Percentiles rank a stretch among this genome's conserved stretches.
phyloP scores from a whole-genome alignment of 1,139 yeast genomes.

The Maudiozyma humilis region DNA sequence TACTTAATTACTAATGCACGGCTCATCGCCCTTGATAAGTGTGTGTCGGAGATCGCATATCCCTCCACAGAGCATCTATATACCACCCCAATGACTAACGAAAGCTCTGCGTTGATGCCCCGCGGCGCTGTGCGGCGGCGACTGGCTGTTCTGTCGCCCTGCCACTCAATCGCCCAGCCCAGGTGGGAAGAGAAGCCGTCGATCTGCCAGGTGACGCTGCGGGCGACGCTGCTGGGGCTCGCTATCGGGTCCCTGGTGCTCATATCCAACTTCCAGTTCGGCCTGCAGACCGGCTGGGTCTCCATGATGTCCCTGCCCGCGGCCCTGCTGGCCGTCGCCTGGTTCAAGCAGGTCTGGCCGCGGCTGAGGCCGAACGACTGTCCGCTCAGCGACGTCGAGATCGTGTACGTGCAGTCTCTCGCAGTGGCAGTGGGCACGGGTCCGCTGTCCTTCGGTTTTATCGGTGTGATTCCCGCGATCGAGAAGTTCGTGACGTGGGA shows the following conservation, averaged over 20 bases:
- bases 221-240: constrained; percentile 69
- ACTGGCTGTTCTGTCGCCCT: not conserved
- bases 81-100: no score
- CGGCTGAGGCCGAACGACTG: constrained; percentile 20
- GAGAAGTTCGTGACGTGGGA: constrained; percentile 74
- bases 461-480: constrained; percentile 94
- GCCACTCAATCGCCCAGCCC: no score
- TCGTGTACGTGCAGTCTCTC: constrained; percentile 82
- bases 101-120: no score
- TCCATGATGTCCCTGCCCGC: constrained; percentile 99
- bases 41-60: no score
- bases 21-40: no score
- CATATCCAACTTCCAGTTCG: constrained; percentile 88
- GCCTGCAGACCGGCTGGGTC: constrained; percentile 97
- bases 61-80: no score
- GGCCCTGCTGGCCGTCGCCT: constrained; percentile 77
- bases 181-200: constrained; percentile 34
- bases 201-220: constrained; percentile 51
- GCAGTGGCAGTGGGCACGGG: constrained; percentile 98
- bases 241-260: constrained; percentile 73
- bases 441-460: constrained; percentile 88
- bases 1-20: no score
- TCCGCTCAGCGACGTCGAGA: constrained; percentile 83
- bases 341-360: constrained; percentile 46
- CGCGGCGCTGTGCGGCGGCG: not conserved